A percentile compares a stretch with the other conserved stretches of the same genome.
Conservation (phyloP, 139 green algal genomes). For the Astrephomene gubernaculifera region DNA sequence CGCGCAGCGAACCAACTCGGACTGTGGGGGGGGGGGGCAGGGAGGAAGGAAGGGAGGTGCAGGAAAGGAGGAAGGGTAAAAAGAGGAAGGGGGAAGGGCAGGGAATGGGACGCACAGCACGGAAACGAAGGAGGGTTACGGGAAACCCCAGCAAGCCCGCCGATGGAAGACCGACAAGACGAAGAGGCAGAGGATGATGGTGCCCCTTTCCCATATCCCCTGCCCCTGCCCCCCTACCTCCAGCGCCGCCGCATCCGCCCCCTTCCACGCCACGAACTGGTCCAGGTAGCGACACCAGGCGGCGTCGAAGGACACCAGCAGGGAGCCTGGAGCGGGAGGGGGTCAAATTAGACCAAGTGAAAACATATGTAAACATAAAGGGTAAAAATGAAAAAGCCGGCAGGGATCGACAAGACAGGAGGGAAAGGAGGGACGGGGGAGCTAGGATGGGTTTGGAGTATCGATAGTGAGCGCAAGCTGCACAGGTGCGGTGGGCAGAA, state of each 20-base stretch:
- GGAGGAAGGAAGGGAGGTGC: not conserved
- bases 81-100: not conserved
- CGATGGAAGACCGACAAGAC: too few relatives aligned
- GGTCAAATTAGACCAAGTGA: too few relatives aligned
- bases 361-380: too few relatives aligned
- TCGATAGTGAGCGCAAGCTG: not conserved
- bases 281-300: slow-evolving; percentile 92
- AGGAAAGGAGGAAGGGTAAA: not conserved
- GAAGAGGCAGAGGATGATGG: too few relatives aligned
- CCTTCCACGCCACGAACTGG: slow-evolving; percentile 94
- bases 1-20: slow-evolving; percentile 48
- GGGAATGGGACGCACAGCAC: not conserved
- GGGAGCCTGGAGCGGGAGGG: not conserved
- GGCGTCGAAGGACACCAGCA: slow-evolving; percentile 77
- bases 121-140: too few relatives aligned
- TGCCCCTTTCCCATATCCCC: too few relatives aligned
- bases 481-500: too few relatives aligned
- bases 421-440: not conserved
- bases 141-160: too few relatives aligned
- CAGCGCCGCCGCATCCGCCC: slow-evolving; percentile 80
- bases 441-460: too few relatives aligned
- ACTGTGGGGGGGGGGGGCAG: not conserved
- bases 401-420: too few relatives aligned
- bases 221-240: slow-evolving; percentile 77
- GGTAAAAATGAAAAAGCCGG: too few relatives aligned